Conservation (phyloP, 345 rosid genomes). For the Heritiera littoralis region DNA sequence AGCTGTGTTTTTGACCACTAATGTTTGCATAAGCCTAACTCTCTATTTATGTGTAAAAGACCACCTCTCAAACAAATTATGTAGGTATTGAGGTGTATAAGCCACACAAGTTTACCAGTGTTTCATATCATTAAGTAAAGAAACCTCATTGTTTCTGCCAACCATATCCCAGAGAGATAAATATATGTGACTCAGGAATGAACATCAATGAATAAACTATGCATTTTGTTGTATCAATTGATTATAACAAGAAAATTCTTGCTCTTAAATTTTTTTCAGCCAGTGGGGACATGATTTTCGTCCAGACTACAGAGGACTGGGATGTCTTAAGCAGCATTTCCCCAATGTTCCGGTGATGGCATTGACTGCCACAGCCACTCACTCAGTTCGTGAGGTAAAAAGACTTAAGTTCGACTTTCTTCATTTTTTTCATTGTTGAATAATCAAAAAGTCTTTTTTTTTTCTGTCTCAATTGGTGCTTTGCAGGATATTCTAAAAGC, state of each 20-base stretch:
- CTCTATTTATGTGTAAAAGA: no score
- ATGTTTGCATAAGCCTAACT: no score
- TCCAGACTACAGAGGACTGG: constrained; percentile 81
- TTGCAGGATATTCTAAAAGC: constrained; percentile 80
- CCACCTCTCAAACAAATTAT: no score
- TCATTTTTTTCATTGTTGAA: constrained; percentile 12
- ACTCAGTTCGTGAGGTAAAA: constrained; percentile 68
- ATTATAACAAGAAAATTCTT: constrained; percentile 1
- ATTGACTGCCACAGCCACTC: constrained; percentile 87
- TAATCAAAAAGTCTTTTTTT: no score
- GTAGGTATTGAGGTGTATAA: no score
- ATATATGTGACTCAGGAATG: no score
- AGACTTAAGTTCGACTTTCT: constrained; percentile 9
- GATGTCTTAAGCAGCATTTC: constrained; percentile 82
- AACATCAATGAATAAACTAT: background rate
- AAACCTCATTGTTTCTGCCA: no score
- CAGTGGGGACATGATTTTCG: constrained; percentile 99
- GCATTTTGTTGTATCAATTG: background rate
- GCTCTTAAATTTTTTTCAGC: constrained; percentile 41
- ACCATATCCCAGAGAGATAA: no score
- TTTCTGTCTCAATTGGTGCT: constrained; percentile 16
- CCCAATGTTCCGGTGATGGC: constrained; percentile 74
- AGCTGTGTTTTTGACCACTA: background rate
- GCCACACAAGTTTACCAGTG: no score
- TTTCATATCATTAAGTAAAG: no score